phyloP scores from a whole-genome alignment of 1,284 basidiomycete species.

The Dichomitus squalens region DNA sequence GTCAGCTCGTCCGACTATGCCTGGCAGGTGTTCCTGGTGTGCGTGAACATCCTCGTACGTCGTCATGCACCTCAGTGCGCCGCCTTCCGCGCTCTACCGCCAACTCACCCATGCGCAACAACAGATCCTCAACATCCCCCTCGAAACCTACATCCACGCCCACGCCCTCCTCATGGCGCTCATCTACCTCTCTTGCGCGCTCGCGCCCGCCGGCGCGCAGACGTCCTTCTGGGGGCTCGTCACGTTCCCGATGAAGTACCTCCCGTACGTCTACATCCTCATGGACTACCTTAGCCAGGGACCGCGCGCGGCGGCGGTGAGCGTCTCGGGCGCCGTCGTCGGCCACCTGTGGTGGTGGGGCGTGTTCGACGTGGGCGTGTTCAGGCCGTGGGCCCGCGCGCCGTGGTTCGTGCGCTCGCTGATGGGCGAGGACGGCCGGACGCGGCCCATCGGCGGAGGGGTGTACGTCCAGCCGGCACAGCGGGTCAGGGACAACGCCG shows the following conservation, averaged over 20 bases:
- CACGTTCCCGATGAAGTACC: conserved; percentile 69
- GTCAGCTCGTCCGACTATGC: conserved; percentile 70
- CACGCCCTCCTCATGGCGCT: conserved; percentile 72
- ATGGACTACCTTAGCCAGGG: conserved; percentile 75
- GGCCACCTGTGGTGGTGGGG: conserved; percentile 84
- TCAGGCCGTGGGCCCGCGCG: conserved; percentile 34
- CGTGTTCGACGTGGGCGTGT: conserved; percentile 45
- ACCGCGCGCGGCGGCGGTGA: conserved; percentile 53
- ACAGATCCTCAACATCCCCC: conserved; percentile 65
- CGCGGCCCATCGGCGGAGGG: conserved; percentile 29
- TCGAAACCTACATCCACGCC: conserved; percentile 59
- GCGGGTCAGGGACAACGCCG: conserved; percentile 24
- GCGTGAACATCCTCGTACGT: conserved; percentile 39
- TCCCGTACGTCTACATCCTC: conserved; percentile 75
- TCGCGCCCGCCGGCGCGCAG: conserved; percentile 65
- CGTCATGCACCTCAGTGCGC: not conserved
- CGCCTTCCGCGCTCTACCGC: not conserved
- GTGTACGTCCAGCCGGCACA: conserved; percentile 36
- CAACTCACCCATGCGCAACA: not conserved
- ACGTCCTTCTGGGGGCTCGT: conserved; percentile 78
- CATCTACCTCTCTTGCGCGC: conserved; percentile 66
- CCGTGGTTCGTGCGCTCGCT: conserved; percentile 41
- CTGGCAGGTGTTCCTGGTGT: conserved; percentile 69
- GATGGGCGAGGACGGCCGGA: conserved; percentile 33
- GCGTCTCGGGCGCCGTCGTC: conserved; percentile 70